phyloP scores from a whole-genome alignment of 2,329 filamentous ascomycete genomes.

The Lizonia empirigonia region DNA sequence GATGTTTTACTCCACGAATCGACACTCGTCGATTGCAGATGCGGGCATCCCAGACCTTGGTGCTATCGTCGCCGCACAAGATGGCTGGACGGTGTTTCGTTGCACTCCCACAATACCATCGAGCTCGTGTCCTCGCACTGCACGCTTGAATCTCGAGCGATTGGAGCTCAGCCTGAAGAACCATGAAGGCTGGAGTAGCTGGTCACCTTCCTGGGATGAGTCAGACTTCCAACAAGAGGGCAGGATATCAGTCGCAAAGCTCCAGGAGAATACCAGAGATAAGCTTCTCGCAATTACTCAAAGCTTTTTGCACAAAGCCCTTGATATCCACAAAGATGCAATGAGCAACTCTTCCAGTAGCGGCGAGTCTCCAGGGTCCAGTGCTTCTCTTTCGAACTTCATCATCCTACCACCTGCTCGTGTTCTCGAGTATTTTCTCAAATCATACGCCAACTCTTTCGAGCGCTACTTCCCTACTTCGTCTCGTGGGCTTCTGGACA shows the following conservation, averaged over 20 bases:
- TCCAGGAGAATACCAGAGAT: conserved; percentile 65
- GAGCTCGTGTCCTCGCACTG: conserved; percentile 57
- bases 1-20: conserved; percentile 48
- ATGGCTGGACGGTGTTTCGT: conserved; percentile 59
- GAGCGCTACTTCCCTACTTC: conserved; percentile 70
- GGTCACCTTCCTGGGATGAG: conserved; percentile 58
- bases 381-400: conserved; percentile 62
- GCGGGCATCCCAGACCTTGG: conserved; percentile 51
- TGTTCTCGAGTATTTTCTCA: conserved; percentile 70
- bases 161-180: conserved; percentile 58
- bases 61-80: conserved; percentile 57
- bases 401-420: conserved; percentile 69
- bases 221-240: conserved; percentile 55
- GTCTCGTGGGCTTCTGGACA: conserved; percentile 64
- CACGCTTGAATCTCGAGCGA: conserved; percentile 57
- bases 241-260: conserved; percentile 54
- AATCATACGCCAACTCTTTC: conserved; percentile 69
- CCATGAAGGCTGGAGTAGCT: conserved; percentile 58
- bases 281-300: conserved; percentile 75
- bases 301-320: conserved; percentile 71
- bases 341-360: conserved; percentile 49
- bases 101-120: conserved; percentile 58
- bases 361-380: conserved; percentile 54
- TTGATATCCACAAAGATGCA: conserved; percentile 68
- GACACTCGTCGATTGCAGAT: conserved; percentile 50